phyloP scores from a whole-genome alignment of 2,329 filamentous ascomycete species.

The Clathrospora elynae region DNA sequence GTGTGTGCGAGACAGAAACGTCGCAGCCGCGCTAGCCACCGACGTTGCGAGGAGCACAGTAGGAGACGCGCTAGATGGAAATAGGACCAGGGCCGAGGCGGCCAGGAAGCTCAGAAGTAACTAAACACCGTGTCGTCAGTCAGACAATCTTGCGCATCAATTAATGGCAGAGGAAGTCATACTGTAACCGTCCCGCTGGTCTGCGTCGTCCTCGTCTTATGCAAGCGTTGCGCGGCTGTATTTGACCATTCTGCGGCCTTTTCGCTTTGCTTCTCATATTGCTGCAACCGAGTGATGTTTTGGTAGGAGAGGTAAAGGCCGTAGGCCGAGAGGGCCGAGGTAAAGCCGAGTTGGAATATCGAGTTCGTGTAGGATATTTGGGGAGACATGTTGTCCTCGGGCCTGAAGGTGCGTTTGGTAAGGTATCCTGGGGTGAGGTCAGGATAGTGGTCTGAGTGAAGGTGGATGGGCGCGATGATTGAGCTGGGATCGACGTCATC shows the following conservation, averaged over 20 bases:
- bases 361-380: too few species aligned
- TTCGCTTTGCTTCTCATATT: conserved; percentile 44
- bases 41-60: conserved; percentile 10
- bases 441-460: too few species aligned
- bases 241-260: conserved; percentile 47
- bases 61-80: conserved; percentile 12
- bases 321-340: conserved; percentile 36
- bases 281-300: conserved; percentile 44
- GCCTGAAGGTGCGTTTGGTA: too few species aligned
- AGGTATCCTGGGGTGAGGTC: too few species aligned
- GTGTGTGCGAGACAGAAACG: conserved; percentile 28
- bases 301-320: conserved; percentile 41
- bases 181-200: conserved; percentile 41
- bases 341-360: conserved; percentile 23
- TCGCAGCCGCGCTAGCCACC: conserved; percentile 19
- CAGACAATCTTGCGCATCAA: too few species aligned
- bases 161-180: too few species aligned
- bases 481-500: too few species aligned
- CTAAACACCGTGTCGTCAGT: neutral
- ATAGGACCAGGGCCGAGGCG: conserved; percentile 23
- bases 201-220: conserved; percentile 46
- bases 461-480: too few species aligned
- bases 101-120: conserved; percentile 20
- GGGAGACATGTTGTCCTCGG: too few species aligned
- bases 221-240: conserved; percentile 39